A percentile compares a stretch with the other conserved stretches of the same genome.
phyloP scores from a whole-genome alignment of 345 rosid genomes.

The Abelmoschus esculentus region DNA sequence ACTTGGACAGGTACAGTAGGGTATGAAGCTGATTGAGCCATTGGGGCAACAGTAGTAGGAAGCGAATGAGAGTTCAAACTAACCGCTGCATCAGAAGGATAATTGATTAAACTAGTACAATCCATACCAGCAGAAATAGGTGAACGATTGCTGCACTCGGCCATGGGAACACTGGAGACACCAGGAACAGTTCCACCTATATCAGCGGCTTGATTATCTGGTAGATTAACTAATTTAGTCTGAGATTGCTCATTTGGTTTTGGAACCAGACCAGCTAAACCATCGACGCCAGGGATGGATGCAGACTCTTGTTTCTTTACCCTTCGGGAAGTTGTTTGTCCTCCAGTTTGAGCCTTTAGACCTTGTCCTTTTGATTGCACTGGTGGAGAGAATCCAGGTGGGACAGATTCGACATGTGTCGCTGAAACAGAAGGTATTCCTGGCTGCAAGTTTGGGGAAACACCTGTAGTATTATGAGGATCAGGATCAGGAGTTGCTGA shows the following conservation, averaged over 20 bases:
- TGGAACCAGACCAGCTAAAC: constrained; percentile 20
- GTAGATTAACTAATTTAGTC: constrained; percentile 23
- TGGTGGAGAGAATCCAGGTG: constrained; percentile 22
- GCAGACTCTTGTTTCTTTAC: constrained; percentile 34
- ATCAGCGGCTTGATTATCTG: constrained; percentile 15
- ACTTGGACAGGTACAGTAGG: constrained; percentile 8
- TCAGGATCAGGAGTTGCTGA: constrained; percentile 20
- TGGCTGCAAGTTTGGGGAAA: constrained; percentile 21
- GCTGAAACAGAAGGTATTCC: constrained; percentile 20
- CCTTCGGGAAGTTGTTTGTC: constrained; percentile 35
- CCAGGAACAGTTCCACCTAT: constrained; percentile 20
- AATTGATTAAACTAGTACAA: constrained; percentile 13
- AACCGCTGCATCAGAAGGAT: constrained; percentile 27
- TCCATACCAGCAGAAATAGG: constrained; percentile 25
- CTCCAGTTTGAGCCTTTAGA: constrained; percentile 21
- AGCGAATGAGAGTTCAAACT: constrained; percentile 23
- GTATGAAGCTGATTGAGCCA: constrained; percentile 12
- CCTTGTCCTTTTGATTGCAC: constrained; percentile 31
- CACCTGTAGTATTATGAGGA: constrained; percentile 20
- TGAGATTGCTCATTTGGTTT: constrained; percentile 24
- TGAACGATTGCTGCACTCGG: constrained; percentile 12
- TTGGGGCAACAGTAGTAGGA: constrained; percentile 22
- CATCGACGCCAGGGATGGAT: constrained; percentile 19
- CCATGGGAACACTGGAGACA: constrained; percentile 22
- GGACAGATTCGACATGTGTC: constrained; percentile 27